Conservation (phyloP, 306 rosid genomes). For the Cicer arietinum region DNA sequence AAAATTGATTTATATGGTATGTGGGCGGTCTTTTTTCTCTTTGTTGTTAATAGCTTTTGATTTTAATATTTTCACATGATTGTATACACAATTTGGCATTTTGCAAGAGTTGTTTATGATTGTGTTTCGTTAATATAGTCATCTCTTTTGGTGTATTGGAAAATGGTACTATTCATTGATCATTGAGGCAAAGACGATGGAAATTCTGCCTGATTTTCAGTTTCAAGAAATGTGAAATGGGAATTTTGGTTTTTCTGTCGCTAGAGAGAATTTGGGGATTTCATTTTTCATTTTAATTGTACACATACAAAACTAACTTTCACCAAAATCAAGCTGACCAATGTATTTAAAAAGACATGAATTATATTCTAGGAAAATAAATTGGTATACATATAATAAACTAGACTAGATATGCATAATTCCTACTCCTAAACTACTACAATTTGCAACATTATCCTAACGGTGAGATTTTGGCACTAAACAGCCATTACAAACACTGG, state of each 20-base stretch:
- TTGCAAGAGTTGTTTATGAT: background rate
- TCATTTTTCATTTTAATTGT: background rate
- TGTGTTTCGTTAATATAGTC: slow-evolving; percentile 4
- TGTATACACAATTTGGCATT: slow-evolving; percentile 19
- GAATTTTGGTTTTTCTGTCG: too few relatives aligned
- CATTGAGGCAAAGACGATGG: background rate
- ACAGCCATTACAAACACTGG: background rate
- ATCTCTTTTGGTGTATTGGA: slow-evolving; percentile 16
- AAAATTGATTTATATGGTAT: too few relatives aligned
- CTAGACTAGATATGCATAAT: slow-evolving; percentile 26
- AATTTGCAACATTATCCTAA: slow-evolving; percentile 29
- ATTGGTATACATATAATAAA: slow-evolving; percentile 25
- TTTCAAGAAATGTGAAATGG: background rate
- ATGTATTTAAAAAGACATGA: background rate
- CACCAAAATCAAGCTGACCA: background rate
- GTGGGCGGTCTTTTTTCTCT: too few relatives aligned
- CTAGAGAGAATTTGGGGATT: background rate
- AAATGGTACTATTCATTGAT: slow-evolving; percentile 13
- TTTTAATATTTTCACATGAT: slow-evolving; percentile 16
- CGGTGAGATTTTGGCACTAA: slow-evolving; percentile 7
- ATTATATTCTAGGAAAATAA: slow-evolving; percentile 27
- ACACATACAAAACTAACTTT: slow-evolving; percentile 2
- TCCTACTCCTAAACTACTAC: slow-evolving; percentile 40
- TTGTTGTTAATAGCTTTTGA: slow-evolving; percentile 17
- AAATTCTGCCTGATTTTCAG: slow-evolving; percentile 1